Evolutionary conservation across 2,329 filamentous ascomycete species (phyloP), one percentile per base, ranked within the genome.

Genomic region (Colletotrichum sp.): DNA sequence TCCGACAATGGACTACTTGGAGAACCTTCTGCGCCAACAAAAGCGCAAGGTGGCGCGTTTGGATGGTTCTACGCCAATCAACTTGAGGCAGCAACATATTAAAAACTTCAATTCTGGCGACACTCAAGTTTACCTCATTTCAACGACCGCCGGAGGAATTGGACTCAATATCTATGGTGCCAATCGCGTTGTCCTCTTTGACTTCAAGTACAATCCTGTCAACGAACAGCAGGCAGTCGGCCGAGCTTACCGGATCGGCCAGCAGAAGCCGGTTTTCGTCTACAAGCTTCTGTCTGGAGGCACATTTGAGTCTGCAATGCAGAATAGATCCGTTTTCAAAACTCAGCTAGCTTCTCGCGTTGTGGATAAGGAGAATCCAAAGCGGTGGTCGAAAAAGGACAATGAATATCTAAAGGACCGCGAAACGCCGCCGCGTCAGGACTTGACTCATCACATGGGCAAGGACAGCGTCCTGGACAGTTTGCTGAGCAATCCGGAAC

Each of bases 171-270:
- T 98, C 15, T 91, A 92, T 55, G 93, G 94, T 2, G 96, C 96
- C 2, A 98, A 96, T 82, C 92, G 96, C 24, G 95, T 98, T 2
- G 90, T 98, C 24, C 93, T 98, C 24, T 94, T 98, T 72, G 96
- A 98, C 82, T 95, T 94, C 81, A 89, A 90, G 76, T 98, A 93
- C 85, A 97, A 96, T 78, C 96, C 96, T 0, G 90, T 92, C 7
- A 89, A 93, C 81, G 96, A 98, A 83, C 93, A 96, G 80, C 96
- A 98, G 84, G 96, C 96, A 2, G 92, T 98, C 67, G 96, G 95
- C 3, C 91, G 96, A 69, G 94, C 95, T 0, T 98, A 97, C 83
- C 94, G 96, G 1, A 90, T 98, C 39, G 95, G 96, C 0, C 96
- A 98, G 83, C 87, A 86, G 49, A 97, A 96, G 80, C 89, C 90